Conservation (phyloP, 1,284 basidiomycete species). For the Sphagnurus paluster region DNA sequence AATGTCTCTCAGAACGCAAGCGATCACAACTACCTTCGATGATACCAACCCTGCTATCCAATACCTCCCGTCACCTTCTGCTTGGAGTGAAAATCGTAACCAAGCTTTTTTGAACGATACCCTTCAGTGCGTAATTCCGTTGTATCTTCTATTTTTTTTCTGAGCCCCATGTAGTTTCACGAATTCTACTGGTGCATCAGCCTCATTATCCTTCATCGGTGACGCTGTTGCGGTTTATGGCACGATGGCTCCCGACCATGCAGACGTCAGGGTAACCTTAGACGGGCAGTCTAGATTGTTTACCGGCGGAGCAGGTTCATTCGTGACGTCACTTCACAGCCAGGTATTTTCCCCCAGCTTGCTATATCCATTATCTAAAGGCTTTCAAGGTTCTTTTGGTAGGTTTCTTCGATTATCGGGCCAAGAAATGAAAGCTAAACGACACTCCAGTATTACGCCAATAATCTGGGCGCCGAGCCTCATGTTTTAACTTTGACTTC, state of each 20-base stretch:
- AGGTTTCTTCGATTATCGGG: constrained; percentile 7
- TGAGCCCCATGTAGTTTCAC: constrained; percentile 35
- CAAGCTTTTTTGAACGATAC: constrained; percentile 36
- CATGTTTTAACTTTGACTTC: constrained; percentile 37
- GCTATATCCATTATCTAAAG: constrained; percentile 2
- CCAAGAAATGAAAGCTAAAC: constrained; percentile 31
- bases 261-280: constrained; percentile 43
- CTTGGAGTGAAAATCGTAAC: constrained; percentile 33
- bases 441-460: constrained; percentile 37
- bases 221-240: constrained; percentile 53
- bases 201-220: constrained; percentile 45
- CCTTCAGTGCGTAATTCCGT: constrained; percentile 36
- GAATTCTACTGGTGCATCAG: constrained; percentile 37
- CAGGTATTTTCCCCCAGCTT: constrained; percentile 28
- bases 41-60: constrained; percentile 38
- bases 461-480: constrained; percentile 31
- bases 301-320: constrained; percentile 34
- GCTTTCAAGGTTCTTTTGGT: constrained; percentile 44
- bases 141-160: constrained; percentile 1
- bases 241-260: constrained; percentile 48
- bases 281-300: constrained; percentile 39
- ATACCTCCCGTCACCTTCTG: constrained; percentile 38
- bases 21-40: constrained; percentile 35
- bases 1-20: constrained; percentile 24
- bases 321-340: constrained; percentile 34